Conservation (phyloP, 2,329 filamentous ascomycete species). For the Fusarium secorum region DNA sequence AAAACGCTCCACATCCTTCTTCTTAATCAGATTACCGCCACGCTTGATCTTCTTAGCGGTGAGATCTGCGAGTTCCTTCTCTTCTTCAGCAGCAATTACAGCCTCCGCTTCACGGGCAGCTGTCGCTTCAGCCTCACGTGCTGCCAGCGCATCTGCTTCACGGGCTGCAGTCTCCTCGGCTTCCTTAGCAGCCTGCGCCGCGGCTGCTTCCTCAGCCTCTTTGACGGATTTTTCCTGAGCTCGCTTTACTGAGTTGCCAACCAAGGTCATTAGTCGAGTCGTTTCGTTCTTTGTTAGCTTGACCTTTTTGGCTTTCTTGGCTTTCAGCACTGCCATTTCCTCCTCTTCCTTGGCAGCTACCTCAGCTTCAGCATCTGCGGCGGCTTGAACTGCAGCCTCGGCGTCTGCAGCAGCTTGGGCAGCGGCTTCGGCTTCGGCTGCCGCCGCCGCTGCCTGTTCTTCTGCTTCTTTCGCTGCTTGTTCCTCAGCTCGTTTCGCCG, state of each 20-base stretch:
- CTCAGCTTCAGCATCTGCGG: conserved; percentile 25
- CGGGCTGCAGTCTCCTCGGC: conserved; percentile 40
- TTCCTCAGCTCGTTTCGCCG: conserved; percentile 20
- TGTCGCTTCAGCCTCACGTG: conserved; percentile 23
- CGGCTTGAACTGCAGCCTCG: conserved; percentile 17
- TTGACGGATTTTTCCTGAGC: conserved; percentile 33
- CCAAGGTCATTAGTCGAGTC: conserved; percentile 31
- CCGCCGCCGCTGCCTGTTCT: conserved; percentile 21
- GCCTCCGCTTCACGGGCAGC: conserved; percentile 42
- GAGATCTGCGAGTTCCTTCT: conserved; percentile 37
- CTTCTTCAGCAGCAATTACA: conserved; percentile 39
- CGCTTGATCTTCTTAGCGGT: conserved; percentile 37
- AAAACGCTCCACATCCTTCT: conserved; percentile 34
- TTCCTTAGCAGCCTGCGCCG: conserved; percentile 26
- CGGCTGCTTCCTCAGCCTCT: conserved; percentile 31
- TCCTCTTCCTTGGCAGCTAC: conserved; percentile 38
- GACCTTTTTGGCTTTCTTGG: conserved; percentile 48
- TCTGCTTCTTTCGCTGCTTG: conserved; percentile 29
- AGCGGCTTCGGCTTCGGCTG: conserved; percentile 29
- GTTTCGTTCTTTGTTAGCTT: conserved; percentile 37
- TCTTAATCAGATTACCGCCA: conserved; percentile 36
- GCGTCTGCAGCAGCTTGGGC: conserved; percentile 24
- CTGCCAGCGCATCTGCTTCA: conserved; percentile 27
- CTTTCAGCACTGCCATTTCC: conserved; percentile 32
- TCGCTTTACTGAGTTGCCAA: conserved; percentile 34